Evolutionary conservation across 108 stramenopile genomes (phyloP).

Genomic region (Nitzschia putrida): DNA sequence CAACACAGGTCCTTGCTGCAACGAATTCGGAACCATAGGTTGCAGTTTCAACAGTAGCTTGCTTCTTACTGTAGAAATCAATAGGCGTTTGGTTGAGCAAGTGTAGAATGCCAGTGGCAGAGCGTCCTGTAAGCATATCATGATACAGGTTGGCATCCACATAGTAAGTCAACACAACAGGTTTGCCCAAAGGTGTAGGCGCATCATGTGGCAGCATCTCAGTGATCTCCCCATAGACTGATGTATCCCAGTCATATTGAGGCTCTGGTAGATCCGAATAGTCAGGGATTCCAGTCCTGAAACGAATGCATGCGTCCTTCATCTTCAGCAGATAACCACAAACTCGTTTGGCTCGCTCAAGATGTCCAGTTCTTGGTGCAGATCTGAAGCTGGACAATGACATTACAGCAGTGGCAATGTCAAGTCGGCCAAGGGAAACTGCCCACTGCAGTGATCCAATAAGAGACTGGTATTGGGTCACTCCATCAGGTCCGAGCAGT

Average conservation of each 20-base stretch:
- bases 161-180: no score
- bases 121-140: no score
- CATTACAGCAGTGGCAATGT: slow-evolving; percentile 32
- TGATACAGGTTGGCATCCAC: no score
- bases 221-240: background rate
- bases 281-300: slow-evolving; percentile 13
- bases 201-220: slow-evolving; percentile 8
- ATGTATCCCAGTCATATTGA: slow-evolving; percentile 2
- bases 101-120: no score
- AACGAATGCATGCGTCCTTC: slow-evolving; percentile 16
- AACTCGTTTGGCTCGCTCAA: slow-evolving; percentile 25
- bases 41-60: no score
- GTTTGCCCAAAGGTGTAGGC: no score
- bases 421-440: slow-evolving; percentile 33
- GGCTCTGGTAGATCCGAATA: background rate
- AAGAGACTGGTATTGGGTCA: slow-evolving; percentile 6
- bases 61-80: no score
- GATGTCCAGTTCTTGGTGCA: slow-evolving; percentile 9
- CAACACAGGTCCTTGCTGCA: no score
- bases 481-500: slow-evolving; percentile 7
- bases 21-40: no score
- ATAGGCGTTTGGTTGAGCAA: no score
- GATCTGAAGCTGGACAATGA: slow-evolving; percentile 24
- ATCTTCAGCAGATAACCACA: slow-evolving; percentile 25
- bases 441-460: slow-evolving; percentile 31